Evolutionary conservation across 176 grass and related monocot genomes (phyloP).

Genomic region (Echinochloa phyllopogon): DNA sequence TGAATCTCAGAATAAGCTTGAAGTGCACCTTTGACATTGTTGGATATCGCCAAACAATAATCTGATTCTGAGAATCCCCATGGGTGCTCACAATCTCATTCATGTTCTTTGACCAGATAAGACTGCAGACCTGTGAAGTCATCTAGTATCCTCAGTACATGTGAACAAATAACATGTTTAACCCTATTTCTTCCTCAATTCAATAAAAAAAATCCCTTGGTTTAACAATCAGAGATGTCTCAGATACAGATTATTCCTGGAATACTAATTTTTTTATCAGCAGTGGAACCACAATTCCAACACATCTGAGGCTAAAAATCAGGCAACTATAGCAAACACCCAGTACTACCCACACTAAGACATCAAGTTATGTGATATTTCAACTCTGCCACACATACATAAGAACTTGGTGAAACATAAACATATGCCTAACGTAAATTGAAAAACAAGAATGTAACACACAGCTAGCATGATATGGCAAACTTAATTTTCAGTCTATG

Average conservation of each 20-base stretch:
- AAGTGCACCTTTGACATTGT: conserved; percentile 88
- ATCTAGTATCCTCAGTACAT: conserved; percentile 17
- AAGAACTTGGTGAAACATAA: too few species aligned
- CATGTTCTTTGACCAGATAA: conserved; percentile 98
- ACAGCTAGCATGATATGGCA: too few species aligned
- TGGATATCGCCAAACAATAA: conserved; percentile 97
- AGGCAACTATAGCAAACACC: too few species aligned
- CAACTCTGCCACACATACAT: too few species aligned
- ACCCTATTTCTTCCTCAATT: background rate
- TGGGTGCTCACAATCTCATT: conserved; percentile 97
- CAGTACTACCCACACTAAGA: too few species aligned
- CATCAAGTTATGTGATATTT: too few species aligned
- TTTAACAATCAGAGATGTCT: background rate
- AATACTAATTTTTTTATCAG: too few species aligned
- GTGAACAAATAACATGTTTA: background rate
- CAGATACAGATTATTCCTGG: background rate
- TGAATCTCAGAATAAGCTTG: conserved; percentile 3
- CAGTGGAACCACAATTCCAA: too few species aligned
- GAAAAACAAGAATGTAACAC: too few species aligned
- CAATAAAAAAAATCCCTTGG: background rate
- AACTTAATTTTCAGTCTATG: too few species aligned
- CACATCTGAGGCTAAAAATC: too few species aligned
- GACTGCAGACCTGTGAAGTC: conserved; percentile 80
- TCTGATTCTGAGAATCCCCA: conserved; percentile 95
- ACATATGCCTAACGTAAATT: too few species aligned